Evolutionary conservation across 2,329 filamentous ascomycete species (phyloP), one percentile per base, ranked within the genome.

Genomic region (Thelonectria rubi): DNA sequence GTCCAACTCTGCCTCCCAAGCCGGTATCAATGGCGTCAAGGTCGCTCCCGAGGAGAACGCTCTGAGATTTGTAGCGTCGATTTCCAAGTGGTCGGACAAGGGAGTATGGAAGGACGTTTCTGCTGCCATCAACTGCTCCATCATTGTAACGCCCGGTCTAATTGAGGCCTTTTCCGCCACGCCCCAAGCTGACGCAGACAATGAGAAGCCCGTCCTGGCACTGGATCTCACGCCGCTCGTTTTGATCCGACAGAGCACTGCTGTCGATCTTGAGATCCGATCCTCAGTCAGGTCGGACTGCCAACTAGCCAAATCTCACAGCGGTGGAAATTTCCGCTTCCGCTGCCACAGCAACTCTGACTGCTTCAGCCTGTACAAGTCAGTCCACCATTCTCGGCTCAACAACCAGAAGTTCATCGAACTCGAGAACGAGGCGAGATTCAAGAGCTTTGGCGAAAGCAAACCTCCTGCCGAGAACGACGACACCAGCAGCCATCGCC

Each of bases 171-270:
- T 83, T 65, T 75, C 81, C 30, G 63, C 76, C 74, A 57, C 76
- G 67, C 60, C 49, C 18, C 42, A 45, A 17, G 34, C 69, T 64
- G 45, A 62, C 26, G 55, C 62, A 59, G 71, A 76, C 63, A 72
- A 76, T 11, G 74, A 76, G 34, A 77, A 80, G 37, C 86, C 86
- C 4, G 75, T 89, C 18, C 79, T 90, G 45, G 91, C 90, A 6
- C 86, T 97, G 34, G 93, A 97, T 72, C 86, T 99, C 43, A 98
- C 94, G 0, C 95, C 95, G 1, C 82, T 97, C 39, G 94, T 98
- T 8, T 91, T 94, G 68, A 88, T 98, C 63, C 88, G 94, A 65
- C 91, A 94, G 72, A 95, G 94, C 70, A 99, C 93, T 20, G 92
- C 91, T 3, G 86, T 99, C 32, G 95, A 99, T 75, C 92, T 99